phyloP scores from a whole-genome alignment of 2,329 filamentous ascomycete species.

The Nemania sp. region DNA sequence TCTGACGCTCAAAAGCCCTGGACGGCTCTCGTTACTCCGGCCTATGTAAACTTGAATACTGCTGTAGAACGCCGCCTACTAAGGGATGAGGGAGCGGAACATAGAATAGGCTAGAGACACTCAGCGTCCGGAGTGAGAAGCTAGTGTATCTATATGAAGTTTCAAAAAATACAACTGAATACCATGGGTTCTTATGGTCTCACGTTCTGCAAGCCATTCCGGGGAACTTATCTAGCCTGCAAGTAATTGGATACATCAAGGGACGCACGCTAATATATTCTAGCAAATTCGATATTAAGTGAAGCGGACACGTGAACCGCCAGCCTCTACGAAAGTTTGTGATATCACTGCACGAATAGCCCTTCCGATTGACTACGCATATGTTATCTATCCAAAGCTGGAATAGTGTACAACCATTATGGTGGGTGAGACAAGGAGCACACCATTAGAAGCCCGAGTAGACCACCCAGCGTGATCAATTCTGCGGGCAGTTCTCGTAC shows the following conservation, averaged over 20 bases:
- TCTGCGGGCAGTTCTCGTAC: background rate
- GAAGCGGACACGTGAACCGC: background rate
- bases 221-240: background rate
- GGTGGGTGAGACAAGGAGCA: background rate
- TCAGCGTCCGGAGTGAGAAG: background rate
- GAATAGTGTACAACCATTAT: background rate
- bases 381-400: background rate
- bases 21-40: background rate
- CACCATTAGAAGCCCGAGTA: background rate
- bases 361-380: background rate
- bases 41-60: too few species aligned
- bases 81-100: too few species aligned
- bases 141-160: background rate
- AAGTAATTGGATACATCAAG: slow-evolving; percentile 1
- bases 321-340: background rate
- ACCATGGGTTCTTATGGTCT: background rate
- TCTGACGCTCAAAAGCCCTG: background rate
- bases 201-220: slow-evolving; percentile 2
- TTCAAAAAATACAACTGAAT: background rate
- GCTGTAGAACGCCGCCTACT: too few species aligned
- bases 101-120: background rate
- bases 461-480: background rate
- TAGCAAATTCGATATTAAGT: background rate
- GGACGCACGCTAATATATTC: background rate
- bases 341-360: background rate